These are phyloP conservation scores for Penicillium salamii DNA, from an alignment of 495 filamentous ascomycete species.

Conservation along the genomic window DNA sequence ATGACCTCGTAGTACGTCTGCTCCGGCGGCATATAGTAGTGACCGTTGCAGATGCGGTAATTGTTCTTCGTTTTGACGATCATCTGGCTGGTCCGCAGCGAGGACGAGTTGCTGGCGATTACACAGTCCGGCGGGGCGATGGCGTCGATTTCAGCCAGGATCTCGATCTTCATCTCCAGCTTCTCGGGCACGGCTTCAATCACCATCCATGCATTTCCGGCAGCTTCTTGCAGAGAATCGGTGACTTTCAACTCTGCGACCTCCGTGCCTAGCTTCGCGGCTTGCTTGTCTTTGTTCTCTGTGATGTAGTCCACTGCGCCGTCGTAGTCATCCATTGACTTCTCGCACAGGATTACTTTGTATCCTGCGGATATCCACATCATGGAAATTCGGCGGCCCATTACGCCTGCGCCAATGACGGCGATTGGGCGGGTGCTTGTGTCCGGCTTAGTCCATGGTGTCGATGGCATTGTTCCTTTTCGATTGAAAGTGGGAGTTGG, in stretches of 20 bases:
- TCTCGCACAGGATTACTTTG: conserved; percentile 34
- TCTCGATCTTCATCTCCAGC: conserved; percentile 17
- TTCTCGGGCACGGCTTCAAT: conserved; percentile 20
- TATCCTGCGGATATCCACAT: conserved; percentile 33
- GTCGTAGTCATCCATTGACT: conserved; percentile 12
- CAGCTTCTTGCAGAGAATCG: conserved; percentile 33
- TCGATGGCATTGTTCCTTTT: conserved; percentile 8
- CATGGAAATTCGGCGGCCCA: conserved; percentile 37
- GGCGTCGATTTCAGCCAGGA: conserved; percentile 13
- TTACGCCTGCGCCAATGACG: conserved; percentile 40
- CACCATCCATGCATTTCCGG: conserved; percentile 39
- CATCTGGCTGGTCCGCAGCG: conserved; percentile 16
- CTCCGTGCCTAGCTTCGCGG: conserved; percentile 25
- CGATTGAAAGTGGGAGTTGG: background rate
- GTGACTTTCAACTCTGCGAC: conserved; percentile 24
- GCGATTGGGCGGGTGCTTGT: conserved; percentile 34
- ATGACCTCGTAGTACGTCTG: conserved; percentile 47
- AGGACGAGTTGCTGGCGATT: conserved; percentile 23
- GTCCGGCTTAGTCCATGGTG: conserved; percentile 17
- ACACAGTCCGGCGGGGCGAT: conserved; percentile 17
- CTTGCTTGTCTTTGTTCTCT: conserved; percentile 26
- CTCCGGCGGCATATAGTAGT: conserved; percentile 49
- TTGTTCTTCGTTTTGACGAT: conserved; percentile 27
- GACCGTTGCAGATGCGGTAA: conserved; percentile 37
- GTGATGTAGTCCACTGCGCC: conserved; percentile 32